These are phyloP conservation scores for Pouteria glomerata DNA, from an alignment of 148 eudicot species.

Conservation along the genomic window DNA sequence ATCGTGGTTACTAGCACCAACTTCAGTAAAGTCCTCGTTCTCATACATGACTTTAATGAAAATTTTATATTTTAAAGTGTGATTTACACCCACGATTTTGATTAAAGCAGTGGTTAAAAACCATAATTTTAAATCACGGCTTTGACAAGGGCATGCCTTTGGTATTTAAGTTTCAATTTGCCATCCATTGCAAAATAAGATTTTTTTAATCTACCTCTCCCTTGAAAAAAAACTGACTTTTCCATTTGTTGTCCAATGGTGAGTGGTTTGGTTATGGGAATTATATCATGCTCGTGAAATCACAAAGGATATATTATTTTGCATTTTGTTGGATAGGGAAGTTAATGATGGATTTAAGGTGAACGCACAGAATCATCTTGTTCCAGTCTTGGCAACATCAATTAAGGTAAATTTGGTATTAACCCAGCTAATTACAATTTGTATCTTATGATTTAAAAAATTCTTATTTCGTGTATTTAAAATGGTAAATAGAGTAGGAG, in stretches of 20 bases:
- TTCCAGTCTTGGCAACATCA: slow-evolving; percentile 87
- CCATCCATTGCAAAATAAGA: no score
- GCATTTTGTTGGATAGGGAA: slow-evolving; percentile 42
- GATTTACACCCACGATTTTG: no score
- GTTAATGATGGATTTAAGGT: slow-evolving; percentile 84
- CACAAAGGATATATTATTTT: not conserved
- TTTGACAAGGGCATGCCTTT: no score
- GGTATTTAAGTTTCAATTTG: no score
- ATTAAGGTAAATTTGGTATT: slow-evolving; percentile 57
- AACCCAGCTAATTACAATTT: not conserved
- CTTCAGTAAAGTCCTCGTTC: no score
- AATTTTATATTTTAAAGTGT: no score
- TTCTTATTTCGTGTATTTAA: not conserved
- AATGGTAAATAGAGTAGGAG: not conserved
- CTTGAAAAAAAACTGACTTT: no score
- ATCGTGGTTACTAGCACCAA: no score
- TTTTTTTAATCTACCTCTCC: no score
- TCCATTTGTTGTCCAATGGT: not conserved
- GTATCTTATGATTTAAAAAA: not conserved
- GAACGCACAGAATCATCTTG: slow-evolving; percentile 80
- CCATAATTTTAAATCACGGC: no score
- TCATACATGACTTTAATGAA: no score
- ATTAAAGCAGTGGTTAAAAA: no score
- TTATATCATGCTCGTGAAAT: not conserved
- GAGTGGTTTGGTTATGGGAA: not conserved